These are phyloP conservation scores for Polyporus tsugae DNA, from an alignment of 1,284 basidiomycete genomes.

Conservation along the genomic window DNA sequence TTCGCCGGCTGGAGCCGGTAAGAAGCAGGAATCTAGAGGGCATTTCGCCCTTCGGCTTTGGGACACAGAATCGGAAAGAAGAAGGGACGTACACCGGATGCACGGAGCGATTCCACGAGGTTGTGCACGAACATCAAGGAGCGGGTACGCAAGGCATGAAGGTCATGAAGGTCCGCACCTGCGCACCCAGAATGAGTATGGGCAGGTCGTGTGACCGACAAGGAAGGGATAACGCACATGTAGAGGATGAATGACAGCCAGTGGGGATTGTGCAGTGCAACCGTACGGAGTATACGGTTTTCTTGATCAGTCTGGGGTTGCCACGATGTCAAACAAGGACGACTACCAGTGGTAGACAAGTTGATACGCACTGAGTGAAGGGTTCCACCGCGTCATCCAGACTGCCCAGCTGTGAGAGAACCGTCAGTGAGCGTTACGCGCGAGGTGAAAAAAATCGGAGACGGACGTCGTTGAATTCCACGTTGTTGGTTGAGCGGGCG, in stretches of 20 bases:
- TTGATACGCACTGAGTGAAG: slow-evolving; percentile 59
- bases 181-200: slow-evolving; percentile 9
- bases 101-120: slow-evolving; percentile 63
- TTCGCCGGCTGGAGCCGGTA: slow-evolving; percentile 71
- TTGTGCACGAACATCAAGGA: slow-evolving; percentile 73
- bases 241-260: slow-evolving; percentile 62
- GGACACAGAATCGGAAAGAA: not conserved
- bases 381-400: slow-evolving; percentile 62
- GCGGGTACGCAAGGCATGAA: slow-evolving; percentile 68
- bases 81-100: slow-evolving; percentile 58
- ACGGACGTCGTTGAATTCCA: slow-evolving; percentile 53
- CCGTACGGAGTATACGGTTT: slow-evolving; percentile 51
- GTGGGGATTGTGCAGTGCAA: slow-evolving; percentile 73
- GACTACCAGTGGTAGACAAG: not conserved
- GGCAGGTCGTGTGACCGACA: slow-evolving; percentile 25
- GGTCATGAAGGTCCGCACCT: slow-evolving; percentile 74
- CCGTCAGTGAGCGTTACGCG: slow-evolving; percentile 23
- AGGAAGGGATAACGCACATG: slow-evolving; percentile 51
- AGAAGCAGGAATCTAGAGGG: slow-evolving; percentile 60
- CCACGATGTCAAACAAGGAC: slow-evolving; percentile 5
- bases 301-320: slow-evolving; percentile 51
- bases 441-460: slow-evolving; percentile 14
- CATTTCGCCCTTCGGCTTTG: not conserved
- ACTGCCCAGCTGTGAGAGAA: slow-evolving; percentile 51
- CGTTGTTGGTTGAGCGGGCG: slow-evolving; percentile 37